A percentile compares a stretch with the other conserved stretches of the same genome.
These are phyloP conservation scores for Sphaerosporella brunnea DNA, from an alignment of 495 filamentous ascomycete genomes.

Conservation along the genomic window DNA sequence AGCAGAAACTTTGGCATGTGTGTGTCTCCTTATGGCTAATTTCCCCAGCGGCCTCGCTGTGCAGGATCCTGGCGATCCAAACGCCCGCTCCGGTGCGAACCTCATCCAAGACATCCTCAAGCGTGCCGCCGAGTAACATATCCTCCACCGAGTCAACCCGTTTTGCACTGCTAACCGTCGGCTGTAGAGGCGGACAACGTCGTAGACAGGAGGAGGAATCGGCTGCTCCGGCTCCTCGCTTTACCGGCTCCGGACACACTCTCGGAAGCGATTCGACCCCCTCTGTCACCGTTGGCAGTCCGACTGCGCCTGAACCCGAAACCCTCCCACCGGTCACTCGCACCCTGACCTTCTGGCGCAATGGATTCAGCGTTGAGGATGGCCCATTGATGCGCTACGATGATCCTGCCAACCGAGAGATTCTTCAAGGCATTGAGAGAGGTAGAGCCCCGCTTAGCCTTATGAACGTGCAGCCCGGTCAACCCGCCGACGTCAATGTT, in stretches of 20 bases:
- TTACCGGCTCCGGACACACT: constrained; percentile 67
- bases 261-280: constrained; percentile 80
- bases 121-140: constrained; percentile 52
- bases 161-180: constrained; percentile 2
- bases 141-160: not conserved
- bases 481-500: constrained; percentile 71
- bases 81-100: constrained; percentile 30
- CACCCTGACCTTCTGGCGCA: constrained; percentile 73
- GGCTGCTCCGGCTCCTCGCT: constrained; percentile 40
- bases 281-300: constrained; percentile 51
- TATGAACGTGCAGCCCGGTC: constrained; percentile 69
- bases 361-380: constrained; percentile 92
- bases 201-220: constrained; percentile 21
- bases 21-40: not conserved
- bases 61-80: constrained; percentile 54
- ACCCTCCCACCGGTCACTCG: constrained; percentile 39
- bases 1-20: too few species aligned
- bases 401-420: constrained; percentile 66
- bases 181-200: constrained; percentile 16
- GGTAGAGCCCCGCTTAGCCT: constrained; percentile 76
- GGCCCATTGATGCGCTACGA: constrained; percentile 77
- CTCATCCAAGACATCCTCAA: constrained; percentile 64
- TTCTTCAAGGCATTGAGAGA: constrained; percentile 65
- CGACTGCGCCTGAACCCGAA: constrained; percentile 32
- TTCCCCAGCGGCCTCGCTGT: constrained; percentile 53